phyloP scores from a whole-genome alignment of 2,329 filamentous ascomycete species.

The Pseudocercospora fijiensis region DNA sequence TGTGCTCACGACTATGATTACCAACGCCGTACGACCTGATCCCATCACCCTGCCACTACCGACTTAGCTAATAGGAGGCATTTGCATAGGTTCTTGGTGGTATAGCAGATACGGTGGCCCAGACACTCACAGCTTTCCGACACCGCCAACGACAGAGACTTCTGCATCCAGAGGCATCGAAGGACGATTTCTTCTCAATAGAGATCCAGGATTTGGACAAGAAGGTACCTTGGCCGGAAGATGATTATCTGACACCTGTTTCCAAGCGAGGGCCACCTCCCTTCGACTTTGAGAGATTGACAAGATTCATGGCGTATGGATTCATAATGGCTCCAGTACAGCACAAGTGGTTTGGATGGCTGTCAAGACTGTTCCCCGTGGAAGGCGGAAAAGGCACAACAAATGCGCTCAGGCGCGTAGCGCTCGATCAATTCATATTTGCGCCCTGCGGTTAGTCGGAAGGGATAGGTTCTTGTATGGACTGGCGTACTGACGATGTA shows the following conservation, averaged over 20 bases:
- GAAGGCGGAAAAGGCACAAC: slow-evolving; percentile 55
- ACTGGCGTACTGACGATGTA: neutral
- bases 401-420: slow-evolving; percentile 85
- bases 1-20: slow-evolving; percentile 99
- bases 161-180: slow-evolving; percentile 56
- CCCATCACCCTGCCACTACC: slow-evolving; percentile 6
- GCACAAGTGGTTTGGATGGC: slow-evolving; percentile 91
- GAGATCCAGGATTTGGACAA: slow-evolving; percentile 85
- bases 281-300: slow-evolving; percentile 93
- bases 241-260: slow-evolving; percentile 64
- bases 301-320: slow-evolving; percentile 94
- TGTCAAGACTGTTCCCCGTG: slow-evolving; percentile 79
- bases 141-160: slow-evolving; percentile 48
- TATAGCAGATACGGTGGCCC: slow-evolving; percentile 93
- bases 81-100: slow-evolving; percentile 71
- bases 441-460: slow-evolving; percentile 70
- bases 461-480: neutral
- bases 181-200: slow-evolving; percentile 73
- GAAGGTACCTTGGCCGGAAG: slow-evolving; percentile 66
- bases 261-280: slow-evolving; percentile 66
- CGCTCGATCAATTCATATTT: slow-evolving; percentile 89
- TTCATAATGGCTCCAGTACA: slow-evolving; percentile 95
- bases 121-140: slow-evolving; percentile 82
- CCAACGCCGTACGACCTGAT: slow-evolving; percentile 71
- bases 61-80: slow-evolving; percentile 5